Percentiles rank a stretch among this genome's conserved stretches.
Conservation (phyloP, 2,329 filamentous ascomycete species). For the Epichloe bromicola region DNA sequence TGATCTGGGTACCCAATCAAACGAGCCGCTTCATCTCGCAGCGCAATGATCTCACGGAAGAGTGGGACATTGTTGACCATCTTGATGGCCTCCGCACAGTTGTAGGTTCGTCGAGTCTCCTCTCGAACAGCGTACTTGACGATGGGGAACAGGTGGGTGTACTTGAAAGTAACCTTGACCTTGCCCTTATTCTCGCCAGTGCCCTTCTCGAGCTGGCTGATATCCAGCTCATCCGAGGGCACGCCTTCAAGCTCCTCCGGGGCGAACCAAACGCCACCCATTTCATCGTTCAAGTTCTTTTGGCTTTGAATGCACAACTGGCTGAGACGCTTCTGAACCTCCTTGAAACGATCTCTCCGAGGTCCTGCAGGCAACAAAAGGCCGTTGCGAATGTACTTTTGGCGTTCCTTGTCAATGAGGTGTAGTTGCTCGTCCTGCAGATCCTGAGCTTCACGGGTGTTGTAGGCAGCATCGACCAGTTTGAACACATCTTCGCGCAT, state of each 20-base stretch:
- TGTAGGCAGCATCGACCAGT: conserved; percentile 46
- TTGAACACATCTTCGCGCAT: conserved; percentile 76
- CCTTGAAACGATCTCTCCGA: conserved; percentile 69
- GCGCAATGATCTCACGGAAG: conserved; percentile 61
- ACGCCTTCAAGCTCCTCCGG: conserved; percentile 62
- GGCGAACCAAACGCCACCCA: conserved; percentile 69
- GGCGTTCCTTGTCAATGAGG: conserved; percentile 66
- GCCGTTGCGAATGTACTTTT: conserved; percentile 65
- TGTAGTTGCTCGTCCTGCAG: conserved; percentile 57
- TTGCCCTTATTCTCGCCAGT: conserved; percentile 60
- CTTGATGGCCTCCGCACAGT: conserved; percentile 13
- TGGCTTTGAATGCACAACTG: conserved; percentile 63
- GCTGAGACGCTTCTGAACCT: conserved; percentile 69
- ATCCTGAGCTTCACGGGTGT: conserved; percentile 34
- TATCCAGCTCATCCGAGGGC: conserved; percentile 52
- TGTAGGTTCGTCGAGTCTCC: conserved; percentile 46
- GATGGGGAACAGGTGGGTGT: conserved; percentile 66
- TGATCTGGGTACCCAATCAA: conserved; percentile 67
- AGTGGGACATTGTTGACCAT: conserved; percentile 58
- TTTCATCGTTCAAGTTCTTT: conserved; percentile 74
- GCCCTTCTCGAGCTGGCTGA: conserved; percentile 56
- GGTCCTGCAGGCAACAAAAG: conserved; percentile 56
- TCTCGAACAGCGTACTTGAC: conserved; percentile 64
- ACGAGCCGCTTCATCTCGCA: conserved; percentile 67
- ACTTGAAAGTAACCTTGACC: conserved; percentile 68